Evolutionary conservation across 345 rosid genomes (phyloP), one percentile per base, ranked within the genome.

Genomic region (Cardamine occulta): DNA sequence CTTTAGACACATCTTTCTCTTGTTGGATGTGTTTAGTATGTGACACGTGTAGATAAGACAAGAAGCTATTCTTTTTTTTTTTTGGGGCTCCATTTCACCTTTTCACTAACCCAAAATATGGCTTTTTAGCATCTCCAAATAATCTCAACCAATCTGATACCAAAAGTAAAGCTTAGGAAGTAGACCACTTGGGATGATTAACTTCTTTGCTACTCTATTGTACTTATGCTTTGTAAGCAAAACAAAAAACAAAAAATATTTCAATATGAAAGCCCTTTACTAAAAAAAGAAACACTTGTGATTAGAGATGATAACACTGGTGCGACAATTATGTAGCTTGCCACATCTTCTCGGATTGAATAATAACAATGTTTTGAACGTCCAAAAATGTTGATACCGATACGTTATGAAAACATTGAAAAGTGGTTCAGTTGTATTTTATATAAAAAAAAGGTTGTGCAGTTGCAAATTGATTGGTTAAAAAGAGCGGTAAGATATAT

Each of bases 1-100:
- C 51, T 71, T 72, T 65, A 61, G 60, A 73, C 81, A 73, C 81
- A 73, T 78, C 74, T 60, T 26, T 44, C 52, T 61, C 29, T 45
- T 49, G 81, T 66, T 73, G 81, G 74, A 61, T 59, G 1, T 29
- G 19, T 65, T 72, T 24, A 23, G 0, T 29, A 32, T 18, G 19
- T 34, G 59, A 62, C 74, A 78, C 81, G 78, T 67, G 78, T 21
- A 3, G 1, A 32, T 19, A 52, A 8, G 31, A 66, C 56, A 66
- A 66, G 5, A 56, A n/a, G 7, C 9, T n/a, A 56, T 12, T 5
- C 6, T 10, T 32, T 58, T 2, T n/a, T 8, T 4, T 23, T 23
- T 44, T 21, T 2, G 3, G 12, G 1, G 9, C n/a, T 53, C 58
- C 15, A 21, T 6, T n/a, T 19, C 2, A 21, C 24, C 34, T 14